Percentiles rank a stretch among this genome's conserved stretches.
These are phyloP conservation scores for Fraxinus pennsylvanica DNA, from an alignment of 257 asterid genomes.

Conservation along the genomic window DNA sequence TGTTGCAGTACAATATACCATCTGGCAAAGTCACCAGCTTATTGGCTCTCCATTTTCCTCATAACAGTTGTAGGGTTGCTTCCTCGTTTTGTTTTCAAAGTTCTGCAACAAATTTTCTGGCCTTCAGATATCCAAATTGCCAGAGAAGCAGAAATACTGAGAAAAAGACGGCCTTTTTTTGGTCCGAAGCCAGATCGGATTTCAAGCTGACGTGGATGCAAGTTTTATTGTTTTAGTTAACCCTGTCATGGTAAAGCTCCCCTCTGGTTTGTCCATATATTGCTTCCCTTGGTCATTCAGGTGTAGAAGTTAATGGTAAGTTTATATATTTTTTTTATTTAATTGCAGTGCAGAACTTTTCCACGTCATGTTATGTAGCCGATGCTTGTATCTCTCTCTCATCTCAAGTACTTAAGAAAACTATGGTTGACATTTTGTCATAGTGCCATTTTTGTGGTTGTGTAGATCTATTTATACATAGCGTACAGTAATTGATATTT, in stretches of 20 bases:
- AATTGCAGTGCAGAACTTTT: neutral
- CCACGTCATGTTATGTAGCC: slow-evolving; percentile 1
- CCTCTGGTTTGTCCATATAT: slow-evolving; percentile 32
- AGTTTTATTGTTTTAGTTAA: slow-evolving; percentile 25
- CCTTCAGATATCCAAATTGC: slow-evolving; percentile 95
- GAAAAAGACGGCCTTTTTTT: slow-evolving; percentile 41
- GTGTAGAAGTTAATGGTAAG: slow-evolving; percentile 34
- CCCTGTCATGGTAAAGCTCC: slow-evolving; percentile 27
- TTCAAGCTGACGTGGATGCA: slow-evolving; percentile 45
- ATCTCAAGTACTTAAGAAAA: neutral
- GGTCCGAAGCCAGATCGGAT: slow-evolving; percentile 47
- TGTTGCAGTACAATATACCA: slow-evolving; percentile 85
- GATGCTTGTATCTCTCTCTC: neutral
- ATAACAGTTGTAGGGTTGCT: slow-evolving; percentile 77
- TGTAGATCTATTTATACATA: neutral
- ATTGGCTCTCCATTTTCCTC: slow-evolving; percentile 89
- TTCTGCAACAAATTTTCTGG: slow-evolving; percentile 69
- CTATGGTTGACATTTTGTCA: neutral
- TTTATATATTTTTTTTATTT: neutral
- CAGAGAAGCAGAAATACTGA: slow-evolving; percentile 88
- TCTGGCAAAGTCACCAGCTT: slow-evolving; percentile 65
- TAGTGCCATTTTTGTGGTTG: neutral
- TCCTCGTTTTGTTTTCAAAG: slow-evolving; percentile 83
- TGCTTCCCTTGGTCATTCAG: slow-evolving; percentile 35
- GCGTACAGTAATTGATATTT: neutral